These are phyloP conservation scores for Alnus rubra DNA, from an alignment of 306 rosid species.

Conservation along the genomic window DNA sequence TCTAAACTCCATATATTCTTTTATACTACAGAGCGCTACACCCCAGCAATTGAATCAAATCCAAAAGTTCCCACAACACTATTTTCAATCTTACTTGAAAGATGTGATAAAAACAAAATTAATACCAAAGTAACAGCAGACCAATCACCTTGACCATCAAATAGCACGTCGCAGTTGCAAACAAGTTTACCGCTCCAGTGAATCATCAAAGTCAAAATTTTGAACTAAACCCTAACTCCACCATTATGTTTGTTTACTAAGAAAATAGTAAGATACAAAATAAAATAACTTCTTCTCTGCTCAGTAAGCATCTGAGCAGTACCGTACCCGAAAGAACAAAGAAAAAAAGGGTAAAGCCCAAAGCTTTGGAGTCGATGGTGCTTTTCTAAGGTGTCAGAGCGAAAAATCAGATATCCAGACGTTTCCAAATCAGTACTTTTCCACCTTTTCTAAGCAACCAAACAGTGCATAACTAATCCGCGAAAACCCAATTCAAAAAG, in stretches of 20 bases:
- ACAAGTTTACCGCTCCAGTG: neutral
- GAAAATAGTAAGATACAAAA: neutral
- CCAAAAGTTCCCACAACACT: neutral
- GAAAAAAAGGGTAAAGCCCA: neutral
- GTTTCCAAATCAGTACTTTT: neutral
- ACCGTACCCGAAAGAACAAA: neutral
- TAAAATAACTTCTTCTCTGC: neutral
- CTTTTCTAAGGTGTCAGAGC: neutral
- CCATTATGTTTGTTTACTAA: neutral
- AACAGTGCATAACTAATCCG: conserved; percentile 1
- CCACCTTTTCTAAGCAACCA: neutral
- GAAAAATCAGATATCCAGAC: neutral
- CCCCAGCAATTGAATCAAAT: neutral
- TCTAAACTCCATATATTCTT: neutral
- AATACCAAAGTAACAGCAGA: neutral
- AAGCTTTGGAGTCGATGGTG: neutral
- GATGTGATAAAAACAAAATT: neutral
- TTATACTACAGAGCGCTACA: neutral
- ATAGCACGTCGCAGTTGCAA: neutral
- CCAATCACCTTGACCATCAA: neutral
- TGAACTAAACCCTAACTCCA: neutral
- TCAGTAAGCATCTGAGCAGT: neutral
- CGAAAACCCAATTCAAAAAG: neutral
- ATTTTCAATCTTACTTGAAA: neutral
- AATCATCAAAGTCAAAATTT: neutral